phyloP scores from a whole-genome alignment of 768 basidiomycete genomes.

The Auriscalpium microsporum region DNA sequence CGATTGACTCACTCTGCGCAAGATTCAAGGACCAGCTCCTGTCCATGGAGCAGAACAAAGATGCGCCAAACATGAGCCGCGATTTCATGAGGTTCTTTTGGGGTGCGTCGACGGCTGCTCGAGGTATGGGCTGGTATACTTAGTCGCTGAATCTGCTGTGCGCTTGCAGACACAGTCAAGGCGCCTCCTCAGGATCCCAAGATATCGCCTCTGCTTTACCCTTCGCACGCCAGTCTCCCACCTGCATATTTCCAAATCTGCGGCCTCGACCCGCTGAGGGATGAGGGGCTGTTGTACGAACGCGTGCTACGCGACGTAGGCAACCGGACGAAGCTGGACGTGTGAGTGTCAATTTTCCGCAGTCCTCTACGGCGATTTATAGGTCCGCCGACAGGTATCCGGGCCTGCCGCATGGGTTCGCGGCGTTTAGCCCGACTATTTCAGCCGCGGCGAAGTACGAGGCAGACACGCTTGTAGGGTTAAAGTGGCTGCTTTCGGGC shows the following conservation, averaged over 20 bases:
- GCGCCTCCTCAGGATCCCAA: not conserved
- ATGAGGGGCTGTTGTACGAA: constrained; percentile 14
- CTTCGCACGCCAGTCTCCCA: constrained; percentile 6
- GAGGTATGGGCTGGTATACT: too few relatives aligned
- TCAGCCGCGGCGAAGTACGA: not conserved
- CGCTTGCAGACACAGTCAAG: not conserved
- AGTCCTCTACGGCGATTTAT: not conserved
- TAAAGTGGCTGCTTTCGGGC: not conserved
- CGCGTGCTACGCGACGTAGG: constrained; percentile 10
- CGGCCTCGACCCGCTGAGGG: constrained; percentile 15
- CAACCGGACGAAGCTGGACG: constrained; percentile 2
- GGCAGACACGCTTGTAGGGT: not conserved
- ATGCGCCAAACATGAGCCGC: not conserved
- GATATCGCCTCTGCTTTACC: not conserved
- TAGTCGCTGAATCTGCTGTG: not conserved
- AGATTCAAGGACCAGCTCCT: not conserved
- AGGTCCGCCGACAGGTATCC: constrained; percentile 1
- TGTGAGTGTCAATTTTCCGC: constrained; percentile 6
- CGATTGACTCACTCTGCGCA: not conserved
- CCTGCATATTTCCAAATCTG: constrained; percentile 10
- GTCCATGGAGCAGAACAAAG: not conserved
- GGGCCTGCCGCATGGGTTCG: constrained; percentile 3
- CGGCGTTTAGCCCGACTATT: not conserved
- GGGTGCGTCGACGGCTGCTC: not conserved
- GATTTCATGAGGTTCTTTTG: not conserved